Conservation (phyloP, 192 early-diverging fungal species). For the Umbelopsis vinacea region DNA sequence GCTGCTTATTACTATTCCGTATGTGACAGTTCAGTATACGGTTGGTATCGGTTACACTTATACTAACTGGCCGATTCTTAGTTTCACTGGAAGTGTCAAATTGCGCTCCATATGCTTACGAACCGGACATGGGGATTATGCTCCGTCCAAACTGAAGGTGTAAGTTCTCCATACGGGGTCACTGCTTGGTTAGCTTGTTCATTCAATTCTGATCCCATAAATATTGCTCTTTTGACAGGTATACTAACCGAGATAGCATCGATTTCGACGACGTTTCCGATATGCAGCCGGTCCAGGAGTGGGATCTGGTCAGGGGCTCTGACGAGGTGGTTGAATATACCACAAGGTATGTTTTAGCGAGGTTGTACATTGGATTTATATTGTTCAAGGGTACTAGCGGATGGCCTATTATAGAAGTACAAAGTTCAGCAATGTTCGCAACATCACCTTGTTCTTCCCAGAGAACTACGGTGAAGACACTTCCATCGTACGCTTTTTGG, state of each 20-base stretch:
- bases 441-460: conserved; percentile 83
- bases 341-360: conserved; percentile 44
- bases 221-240: conserved; percentile 53
- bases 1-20: conserved; percentile 89
- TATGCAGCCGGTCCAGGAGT: conserved; percentile 76
- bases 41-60: not conserved
- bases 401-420: conserved; percentile 58
- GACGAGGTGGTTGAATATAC: conserved; percentile 66
- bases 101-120: conserved; percentile 87
- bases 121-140: conserved; percentile 58
- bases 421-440: conserved; percentile 79
- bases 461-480: conserved; percentile 78
- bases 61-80: conserved; percentile 34
- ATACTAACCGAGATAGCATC: conserved; percentile 86
- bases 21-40: conserved; percentile 34
- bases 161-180: conserved; percentile 53
- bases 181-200: not conserved
- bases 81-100: conserved; percentile 89
- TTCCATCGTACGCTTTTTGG: conserved; percentile 79
- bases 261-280: conserved; percentile 87
- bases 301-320: conserved; percentile 69
- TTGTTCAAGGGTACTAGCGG: conserved; percentile 25
- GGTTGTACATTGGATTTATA: not conserved
- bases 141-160: conserved; percentile 78
- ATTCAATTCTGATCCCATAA: not conserved